Base-by-base conservation (phyloP, 192 early-diverging fungal genomes). In the Linnemannia schmuckeri region DNA sequence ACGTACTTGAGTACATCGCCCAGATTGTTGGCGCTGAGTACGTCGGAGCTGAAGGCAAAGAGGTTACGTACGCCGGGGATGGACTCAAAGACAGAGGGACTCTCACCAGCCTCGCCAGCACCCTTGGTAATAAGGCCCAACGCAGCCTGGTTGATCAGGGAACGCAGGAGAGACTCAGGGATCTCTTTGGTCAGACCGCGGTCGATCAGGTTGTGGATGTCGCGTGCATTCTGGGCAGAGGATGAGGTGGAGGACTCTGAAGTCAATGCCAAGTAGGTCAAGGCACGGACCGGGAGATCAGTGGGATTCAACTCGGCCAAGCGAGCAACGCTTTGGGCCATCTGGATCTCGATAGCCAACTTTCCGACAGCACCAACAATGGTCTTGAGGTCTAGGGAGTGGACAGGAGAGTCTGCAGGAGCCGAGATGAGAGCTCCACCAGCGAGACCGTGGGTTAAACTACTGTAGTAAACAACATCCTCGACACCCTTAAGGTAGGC, bases 1-100 rank as follows among this genome's bases (percentile, higher is more conserved):
- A 83, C 90, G 37, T 79, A 85, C 78, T 90, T 88, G 78, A 84
- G 87, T 3, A 88, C 81, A 71, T 90, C 87, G 4, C 89, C 89
- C 20, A 90, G 70, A 46, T 66, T 73, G 42, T 82, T 85, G 35
- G 89, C 81, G 63, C 63, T 78, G 44, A 84, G 52, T 55, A 85
- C 86, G 54, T 88, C 87, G 8, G 81, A 75, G 38, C 83, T 82
- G 70, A 88, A 90, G 1, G 82, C 75, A 38, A 88, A 74, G 12
- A 88, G 22, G 35, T 88, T 85, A 57, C 82, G 73, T 35, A 90
- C 41, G 5, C 81, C 54, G 17, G 89, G 89, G n/a, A 90, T 61
- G 22, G 42, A 70, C 10, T 47, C 70, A 4, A 81, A 70, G 55
- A 82, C 5, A 24, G 74, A 38, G 0, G 70, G 54, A n/a, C 52